Evolutionary conservation across 2,329 filamentous ascomycete genomes (phyloP).

Genomic region (Shiraia sp.): DNA sequence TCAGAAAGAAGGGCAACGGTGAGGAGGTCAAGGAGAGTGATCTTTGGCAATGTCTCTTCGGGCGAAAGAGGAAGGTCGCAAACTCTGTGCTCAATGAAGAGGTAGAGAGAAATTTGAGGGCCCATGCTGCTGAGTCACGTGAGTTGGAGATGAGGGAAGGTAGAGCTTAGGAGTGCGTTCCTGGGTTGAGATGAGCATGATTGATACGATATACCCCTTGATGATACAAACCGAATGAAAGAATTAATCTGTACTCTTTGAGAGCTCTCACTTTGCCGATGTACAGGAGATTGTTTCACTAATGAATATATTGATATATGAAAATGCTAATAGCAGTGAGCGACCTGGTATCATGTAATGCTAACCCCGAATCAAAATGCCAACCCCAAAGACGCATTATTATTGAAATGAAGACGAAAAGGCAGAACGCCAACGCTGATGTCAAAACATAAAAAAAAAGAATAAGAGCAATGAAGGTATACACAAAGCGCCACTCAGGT

Average conservation of each 20-base stretch:
- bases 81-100: conserved; percentile 48
- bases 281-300: no score
- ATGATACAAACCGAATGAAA: background rate
- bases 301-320: background rate
- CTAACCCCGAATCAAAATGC: no score
- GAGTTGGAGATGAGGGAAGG: background rate
- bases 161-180: background rate
- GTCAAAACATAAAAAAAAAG: no score
- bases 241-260: no score
- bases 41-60: conserved; percentile 88
- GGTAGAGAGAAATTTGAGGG: conserved; percentile 56
- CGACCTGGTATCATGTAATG: no score
- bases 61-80: conserved; percentile 50
- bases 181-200: no score
- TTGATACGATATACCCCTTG: background rate
- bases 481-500: no score
- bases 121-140: conserved; percentile 57
- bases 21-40: conserved; percentile 80
- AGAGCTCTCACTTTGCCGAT: no score
- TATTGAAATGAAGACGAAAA: no score
- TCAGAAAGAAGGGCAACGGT: conserved; percentile 72
- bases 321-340: background rate
- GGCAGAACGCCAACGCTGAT: no score
- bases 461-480: no score
- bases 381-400: no score